These are phyloP conservation scores for Scenedesmus sp. DNA, from an alignment of 163 green algal species.

Conservation along the genomic window DNA sequence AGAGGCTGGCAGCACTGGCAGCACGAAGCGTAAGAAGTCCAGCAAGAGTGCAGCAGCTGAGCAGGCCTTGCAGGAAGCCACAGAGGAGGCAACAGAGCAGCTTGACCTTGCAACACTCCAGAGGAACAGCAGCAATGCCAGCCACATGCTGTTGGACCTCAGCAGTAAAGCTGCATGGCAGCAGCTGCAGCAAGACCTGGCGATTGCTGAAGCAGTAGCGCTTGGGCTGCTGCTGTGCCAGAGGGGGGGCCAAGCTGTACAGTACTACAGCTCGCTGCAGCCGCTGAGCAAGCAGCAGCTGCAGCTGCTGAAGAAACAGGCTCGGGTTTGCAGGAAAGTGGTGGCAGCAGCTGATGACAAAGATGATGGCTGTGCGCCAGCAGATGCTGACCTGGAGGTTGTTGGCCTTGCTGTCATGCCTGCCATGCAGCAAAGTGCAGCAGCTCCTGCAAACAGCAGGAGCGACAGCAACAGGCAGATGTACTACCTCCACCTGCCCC, in stretches of 20 bases:
- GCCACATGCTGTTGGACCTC: conserved; percentile 1
- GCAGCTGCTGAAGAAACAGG: conserved; percentile 33
- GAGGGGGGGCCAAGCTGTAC: conserved; percentile 20
- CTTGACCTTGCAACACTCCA: conserved; percentile 15
- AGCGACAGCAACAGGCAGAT: neutral
- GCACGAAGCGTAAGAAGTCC: neutral
- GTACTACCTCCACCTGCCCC: conserved; percentile 15
- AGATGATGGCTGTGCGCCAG: neutral
- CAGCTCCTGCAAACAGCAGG: conserved; percentile 5
- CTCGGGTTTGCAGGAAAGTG: neutral
- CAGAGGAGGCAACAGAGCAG: conserved; percentile 2
- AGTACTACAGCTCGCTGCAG: conserved; percentile 42
- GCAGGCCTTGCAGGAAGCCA: conserved; percentile 23
- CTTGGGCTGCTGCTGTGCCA: conserved; percentile 37
- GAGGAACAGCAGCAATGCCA: conserved; percentile 23
- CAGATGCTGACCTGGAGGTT: neutral
- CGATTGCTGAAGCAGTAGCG: conserved; percentile 9
- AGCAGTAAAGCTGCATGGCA: neutral
- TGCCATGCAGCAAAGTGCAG: neutral
- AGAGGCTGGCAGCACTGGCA: neutral
- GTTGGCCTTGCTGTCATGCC: conserved; percentile 33
- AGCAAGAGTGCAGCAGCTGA: neutral
- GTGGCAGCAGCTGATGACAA: conserved; percentile 12
- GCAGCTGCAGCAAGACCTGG: conserved; percentile 40
- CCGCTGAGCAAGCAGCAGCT: conserved; percentile 38